Base-by-base conservation (phyloP, 257 asterid species). In the Buddleja alternifolia region DNA sequence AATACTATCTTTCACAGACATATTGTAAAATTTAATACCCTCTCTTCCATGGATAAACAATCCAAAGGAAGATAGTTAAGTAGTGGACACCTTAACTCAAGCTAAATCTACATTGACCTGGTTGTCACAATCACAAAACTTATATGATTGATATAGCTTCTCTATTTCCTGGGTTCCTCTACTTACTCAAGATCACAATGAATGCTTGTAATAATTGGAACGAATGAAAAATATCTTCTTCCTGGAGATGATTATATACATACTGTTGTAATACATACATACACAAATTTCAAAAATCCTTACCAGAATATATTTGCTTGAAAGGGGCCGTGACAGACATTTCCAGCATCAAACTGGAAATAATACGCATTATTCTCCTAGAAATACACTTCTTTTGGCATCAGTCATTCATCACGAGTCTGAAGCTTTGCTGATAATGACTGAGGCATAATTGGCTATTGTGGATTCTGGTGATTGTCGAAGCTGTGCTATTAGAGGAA, bases 381-480 rank as follows among this genome's bases (percentile, higher is more conserved):
- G n/a, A n/a, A n/a, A n/a, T n/a, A n/a, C n/a, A n/a, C n/a, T n/a
- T n/a, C n/a, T n/a, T n/a, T n/a, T n/a, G n/a, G n/a, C n/a, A n/a
- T 48, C 1, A 21, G 11, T 8, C 56, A 41, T 4, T 59, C 48
- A 47, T 74, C 75, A 85, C 41, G 76, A 71, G 74, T 89, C 96
- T 6, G 97, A 84, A 67, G 77, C 91, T 79, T 89, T 89, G 56
- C 54, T 84, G 73, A 80, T 75, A 55, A 94, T 85, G 24, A 84
- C 80, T 14, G 96, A 60, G 58, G 97, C 97, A 41, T 94, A 94
- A 69, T 85, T 91, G 51, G 96, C 90, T n/a, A 89, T 91, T 51
- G 94, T 81, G 47, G 91, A 65, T 81, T 91, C 97, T 1, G 97
- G 96, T 19, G 99, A 91, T 60, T 89, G 96, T 45, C 90, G 84